Evolutionary conservation across 1,284 basidiomycete species (phyloP).

Genomic region (Ustilago curta): DNA sequence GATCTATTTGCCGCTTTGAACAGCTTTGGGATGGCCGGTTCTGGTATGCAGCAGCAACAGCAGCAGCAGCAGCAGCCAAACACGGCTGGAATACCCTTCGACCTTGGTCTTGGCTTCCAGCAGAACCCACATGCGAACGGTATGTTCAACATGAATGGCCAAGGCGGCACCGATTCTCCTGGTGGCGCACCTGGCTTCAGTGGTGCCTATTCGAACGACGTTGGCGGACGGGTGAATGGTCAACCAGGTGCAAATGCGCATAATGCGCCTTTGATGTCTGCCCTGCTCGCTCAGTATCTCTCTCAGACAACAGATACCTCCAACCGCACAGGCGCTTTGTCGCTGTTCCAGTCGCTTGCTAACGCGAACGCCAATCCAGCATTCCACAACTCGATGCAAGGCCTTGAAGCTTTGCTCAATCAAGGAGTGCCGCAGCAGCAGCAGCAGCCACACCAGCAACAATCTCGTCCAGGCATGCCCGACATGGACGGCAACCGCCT

Average conservation of each 20-base stretch:
- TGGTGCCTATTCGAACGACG: slow-evolving; percentile 17
- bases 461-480: slow-evolving; percentile 15
- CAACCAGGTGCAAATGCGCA: slow-evolving; percentile 17
- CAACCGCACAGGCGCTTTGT: slow-evolving; percentile 33
- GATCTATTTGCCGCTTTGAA: slow-evolving; percentile 34
- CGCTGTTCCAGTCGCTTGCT: slow-evolving; percentile 39
- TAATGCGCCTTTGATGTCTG: slow-evolving; percentile 31
- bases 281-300: slow-evolving; percentile 49
- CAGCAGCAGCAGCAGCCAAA: slow-evolving; percentile 28
- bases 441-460: slow-evolving; percentile 17
- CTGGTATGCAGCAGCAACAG: slow-evolving; percentile 20
- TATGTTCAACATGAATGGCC: slow-evolving; percentile 23
- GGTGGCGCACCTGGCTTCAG: slow-evolving; percentile 14
- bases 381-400: slow-evolving; percentile 16
- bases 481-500: slow-evolving; percentile 13
- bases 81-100: slow-evolving; percentile 21
- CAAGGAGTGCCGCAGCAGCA: slow-evolving; percentile 23
- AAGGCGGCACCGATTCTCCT: slow-evolving; percentile 6
- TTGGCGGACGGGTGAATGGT: slow-evolving; percentile 9
- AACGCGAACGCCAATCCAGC: slow-evolving; percentile 21
- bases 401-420: slow-evolving; percentile 32
- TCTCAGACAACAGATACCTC: slow-evolving; percentile 33
- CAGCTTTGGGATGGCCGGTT: slow-evolving; percentile 21
- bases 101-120: slow-evolving; percentile 28
- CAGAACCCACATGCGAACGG: slow-evolving; percentile 17